Base-by-base conservation (phyloP, 2,329 filamentous ascomycete genomes). In the Lachnum nothofagi region DNA sequence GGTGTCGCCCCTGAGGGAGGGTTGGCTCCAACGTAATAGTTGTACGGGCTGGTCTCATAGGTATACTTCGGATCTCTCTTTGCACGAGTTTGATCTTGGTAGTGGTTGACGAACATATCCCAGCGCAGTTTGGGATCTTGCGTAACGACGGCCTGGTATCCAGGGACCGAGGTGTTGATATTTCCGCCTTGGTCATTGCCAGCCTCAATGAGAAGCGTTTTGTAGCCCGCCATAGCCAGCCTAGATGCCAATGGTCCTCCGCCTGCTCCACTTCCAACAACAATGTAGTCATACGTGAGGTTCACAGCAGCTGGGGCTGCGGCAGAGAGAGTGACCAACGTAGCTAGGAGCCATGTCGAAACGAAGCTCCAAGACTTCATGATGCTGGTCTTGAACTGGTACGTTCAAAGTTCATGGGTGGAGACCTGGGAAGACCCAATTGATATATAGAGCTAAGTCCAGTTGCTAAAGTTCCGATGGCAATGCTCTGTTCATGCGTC, bases 251-350 rank as follows among this genome's bases (percentile, higher is more conserved):
- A 59, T 34, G 75, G 73, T 31, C 69, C 73, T 46, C 75, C 75
- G 33, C 75, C 75, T 19, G 74, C 65, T 16, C 74, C 74, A 19
- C 72, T 75, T 6, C 76, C 76, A 22, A 78, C 72, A 17, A 79
- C 67, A 16, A 78, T 67, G 63, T 77, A 79, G 46, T 78, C 76
- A 63, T 77, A 78, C 68, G 19, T 8, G 34, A 38, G 34, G 8
- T 38, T 38, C 10, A 17, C 20, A 20, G 34, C 19, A 4, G 34
- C 12, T 6, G n/a, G n/a, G 4, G 34, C 17, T 2, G 34, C 34
- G n/a, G 34, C 10, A 6, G 31, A 6, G 25, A 27, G 25, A 6
- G 25, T 6, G 25, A 27, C 25, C 12, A 27, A 12, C 6, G 25
- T 27, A 12, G 25, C 25, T 12, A 27, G 25, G 6, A 27, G 25